Evolutionary conservation across 371 early-diverging fungal genomes (phyloP), one percentile per base, ranked within the genome.

Genomic region (Mortierella polycephala): DNA sequence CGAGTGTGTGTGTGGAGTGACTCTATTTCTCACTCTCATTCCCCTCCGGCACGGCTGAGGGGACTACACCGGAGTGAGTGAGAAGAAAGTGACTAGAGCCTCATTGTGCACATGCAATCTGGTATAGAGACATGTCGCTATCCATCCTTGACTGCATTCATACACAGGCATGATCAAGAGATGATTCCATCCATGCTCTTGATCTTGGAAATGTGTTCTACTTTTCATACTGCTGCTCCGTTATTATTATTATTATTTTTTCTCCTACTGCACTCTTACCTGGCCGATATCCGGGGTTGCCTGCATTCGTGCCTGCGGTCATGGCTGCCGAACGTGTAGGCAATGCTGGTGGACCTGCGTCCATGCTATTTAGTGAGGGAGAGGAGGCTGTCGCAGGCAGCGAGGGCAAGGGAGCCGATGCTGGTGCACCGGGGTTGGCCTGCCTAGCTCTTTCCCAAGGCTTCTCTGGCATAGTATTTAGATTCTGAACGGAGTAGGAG

Each of bases 381-480:
- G 67, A 7, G 20, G 63, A 9, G 6, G 62, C 41, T n/a, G 56
- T 37, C 1, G 81, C 69, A 10, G 85, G 82, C 65, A 57, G 81
- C 14, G 67, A 30, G 12, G 67, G 83, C 63, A 55, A 73, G 39
- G 69, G 57, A 47, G 66, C 75, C 62, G 74, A 68, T 11, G 62
- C 59, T 5, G 65, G 30, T 7, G 67, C 62, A 21, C 74, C 23
- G 37, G 83, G 56, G 50, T 61, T 70, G 18, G 63, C 74, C 46
- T 71, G 72, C 57, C 75, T 82, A 60, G 83, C 88, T 60, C 85
- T 81, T 82, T 97, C 98, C 98, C 98, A 97, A 47, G 98, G 98
- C 74, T 97, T 97, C 72, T 96, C 94, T 57, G 98, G 98, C 49
- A 96, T 69, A 21, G 14, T 67, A 42, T 30, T 57, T 3, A 51